A percentile compares a stretch with the other conserved stretches of the same genome.
phyloP scores from a whole-genome alignment of 2,329 filamentous ascomycete species.

The Penicillium thymicola region DNA sequence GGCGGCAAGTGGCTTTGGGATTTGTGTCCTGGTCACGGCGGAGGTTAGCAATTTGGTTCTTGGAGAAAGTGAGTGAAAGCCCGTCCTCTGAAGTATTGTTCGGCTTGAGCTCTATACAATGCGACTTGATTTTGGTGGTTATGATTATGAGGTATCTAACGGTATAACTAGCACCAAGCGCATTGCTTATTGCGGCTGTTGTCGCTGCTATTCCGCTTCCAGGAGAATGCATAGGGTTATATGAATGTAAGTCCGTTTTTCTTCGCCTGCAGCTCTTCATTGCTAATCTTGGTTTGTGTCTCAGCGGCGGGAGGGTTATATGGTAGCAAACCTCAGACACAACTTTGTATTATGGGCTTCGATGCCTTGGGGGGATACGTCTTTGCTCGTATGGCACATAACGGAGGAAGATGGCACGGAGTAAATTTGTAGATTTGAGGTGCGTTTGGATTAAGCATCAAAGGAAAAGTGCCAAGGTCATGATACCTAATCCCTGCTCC shows the following conservation, averaged over 20 bases:
- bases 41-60: slow-evolving; percentile 17
- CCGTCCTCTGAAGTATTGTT: neutral
- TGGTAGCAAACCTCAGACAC: slow-evolving; percentile 5
- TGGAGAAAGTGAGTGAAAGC: slow-evolving; percentile 10
- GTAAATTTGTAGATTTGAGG: neutral
- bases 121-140: neutral
- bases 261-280: neutral
- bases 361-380: slow-evolving; percentile 17
- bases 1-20: slow-evolving; percentile 14
- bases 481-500: neutral
- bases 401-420: slow-evolving; percentile 2
- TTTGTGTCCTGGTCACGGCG: slow-evolving; percentile 14
- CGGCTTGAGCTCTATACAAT: neutral
- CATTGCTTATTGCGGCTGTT: slow-evolving; percentile 14
- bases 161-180: slow-evolving; percentile 10
- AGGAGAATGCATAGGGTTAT: slow-evolving; percentile 16
- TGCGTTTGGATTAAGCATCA: neutral
- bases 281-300: neutral
- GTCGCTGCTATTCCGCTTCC: slow-evolving; percentile 16
- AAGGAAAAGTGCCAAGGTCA: neutral
- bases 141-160: neutral
- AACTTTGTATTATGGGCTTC: slow-evolving; percentile 12
- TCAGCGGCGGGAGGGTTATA: slow-evolving; percentile 12
- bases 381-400: slow-evolving; percentile 20
- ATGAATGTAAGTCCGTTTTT: slow-evolving; percentile 7